A percentile compares a stretch with the other conserved stretches of the same genome.
Evolutionary conservation across 495 filamentous ascomycete species (phyloP).

Genomic region (Lichina pygmaea): DNA sequence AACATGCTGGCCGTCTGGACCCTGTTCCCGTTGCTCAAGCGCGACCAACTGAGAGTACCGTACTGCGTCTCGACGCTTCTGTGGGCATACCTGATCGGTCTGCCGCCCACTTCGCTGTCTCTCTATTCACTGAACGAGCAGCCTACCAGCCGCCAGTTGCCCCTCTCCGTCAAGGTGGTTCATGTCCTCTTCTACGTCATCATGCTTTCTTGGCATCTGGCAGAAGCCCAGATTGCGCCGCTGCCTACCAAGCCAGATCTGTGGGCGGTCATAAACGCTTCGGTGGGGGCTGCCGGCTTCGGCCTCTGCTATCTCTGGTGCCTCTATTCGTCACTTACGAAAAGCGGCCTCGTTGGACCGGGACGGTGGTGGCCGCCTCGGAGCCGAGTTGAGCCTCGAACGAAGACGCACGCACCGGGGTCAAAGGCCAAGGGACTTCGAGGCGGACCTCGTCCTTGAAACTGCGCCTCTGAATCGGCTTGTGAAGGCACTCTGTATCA

Average conservation of each 20-base stretch:
- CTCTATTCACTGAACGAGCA: slow-evolving; percentile 25
- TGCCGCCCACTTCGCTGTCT: slow-evolving; percentile 49
- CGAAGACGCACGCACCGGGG: too few relatives aligned
- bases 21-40: slow-evolving; percentile 66
- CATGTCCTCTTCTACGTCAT: slow-evolving; percentile 48
- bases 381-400: too few relatives aligned
- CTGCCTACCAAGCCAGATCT: slow-evolving; percentile 65
- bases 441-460: too few relatives aligned
- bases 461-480: too few relatives aligned
- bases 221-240: slow-evolving; percentile 36
- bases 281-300: slow-evolving; percentile 65
- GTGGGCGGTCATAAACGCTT: slow-evolving; percentile 76
- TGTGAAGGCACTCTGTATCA: too few relatives aligned
- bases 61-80: slow-evolving; percentile 61
- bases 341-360: slow-evolving; percentile 17
- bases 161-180: slow-evolving; percentile 31
- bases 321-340: slow-evolving; percentile 33
- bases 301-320: slow-evolving; percentile 78
- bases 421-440: too few relatives aligned
- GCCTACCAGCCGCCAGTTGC: slow-evolving; percentile 15
- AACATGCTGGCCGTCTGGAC: slow-evolving; percentile 86
- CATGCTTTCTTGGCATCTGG: slow-evolving; percentile 57
- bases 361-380: too few relatives aligned
- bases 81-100: slow-evolving; percentile 72
- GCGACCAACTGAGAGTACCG: slow-evolving; percentile 60